Base-by-base conservation (phyloP, 176 grass and related monocot species). In the Avena insularis region DNA sequence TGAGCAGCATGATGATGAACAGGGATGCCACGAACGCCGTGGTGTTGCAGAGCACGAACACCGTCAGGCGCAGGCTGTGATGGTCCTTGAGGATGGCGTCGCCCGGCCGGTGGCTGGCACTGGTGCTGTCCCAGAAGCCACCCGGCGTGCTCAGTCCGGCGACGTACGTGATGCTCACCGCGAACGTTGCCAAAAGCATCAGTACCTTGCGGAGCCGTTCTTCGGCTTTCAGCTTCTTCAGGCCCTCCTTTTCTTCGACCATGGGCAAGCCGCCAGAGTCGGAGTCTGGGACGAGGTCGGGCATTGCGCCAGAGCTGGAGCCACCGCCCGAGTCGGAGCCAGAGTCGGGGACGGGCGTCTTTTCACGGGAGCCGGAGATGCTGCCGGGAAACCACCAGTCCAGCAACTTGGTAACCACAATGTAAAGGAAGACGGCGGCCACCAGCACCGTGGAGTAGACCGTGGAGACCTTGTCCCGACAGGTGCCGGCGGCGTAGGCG, bases 111-210 rank as follows among this genome's bases (percentile, higher is more conserved):
- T 69, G 61, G 49, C 8, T 1, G 2, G 1, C 61, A 4, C 12
- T 3, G 50, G 2, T 0, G 63, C 19, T 31, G 20, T 83, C 74
- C 80, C 80, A 78, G 81, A 84, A 88, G 17, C 81, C 81, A 5
- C 87, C 83, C 1, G 86, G 87, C 12, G 79, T 13, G 79, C 53
- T 86, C 33, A 92, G 79, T 29, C 90, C 90, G 3, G 71, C 80
- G 2, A 64, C 8, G 51, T 92, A 91, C 0, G 86, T 91, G 69
- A 91, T 13, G 40, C 78, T 85, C 19, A 64, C 69, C 0, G 78
- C 77, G 40, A 91, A 81, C 6, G 65, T 85, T 0, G 86, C 77
- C 0, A 90, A 78, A 17, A 90, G 78, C 84, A 85, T 69, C 12
- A 87, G 57, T 19, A 89, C 81, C 87, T 80, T 89, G 53, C 81